Evolutionary conservation across 371 early-diverging fungal species (phyloP).

Genomic region (Thermomucor indicae-seudaticae): DNA sequence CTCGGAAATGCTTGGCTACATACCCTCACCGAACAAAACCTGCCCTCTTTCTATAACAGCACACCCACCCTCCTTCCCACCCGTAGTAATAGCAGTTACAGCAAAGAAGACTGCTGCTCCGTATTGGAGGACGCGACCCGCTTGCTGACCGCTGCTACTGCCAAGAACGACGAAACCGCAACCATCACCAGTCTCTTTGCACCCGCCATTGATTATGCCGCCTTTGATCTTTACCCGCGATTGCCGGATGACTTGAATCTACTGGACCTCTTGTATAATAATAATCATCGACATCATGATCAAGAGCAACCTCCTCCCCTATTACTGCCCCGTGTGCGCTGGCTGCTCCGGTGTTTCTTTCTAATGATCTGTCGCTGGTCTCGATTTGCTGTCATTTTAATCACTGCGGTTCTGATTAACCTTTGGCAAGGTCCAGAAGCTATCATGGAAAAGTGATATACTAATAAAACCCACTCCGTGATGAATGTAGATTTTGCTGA

Average conservation of each 20-base stretch:
- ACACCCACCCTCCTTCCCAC: background rate
- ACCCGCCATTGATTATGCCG: background rate
- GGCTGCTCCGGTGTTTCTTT: constrained; percentile 24
- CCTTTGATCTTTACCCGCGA: constrained; percentile 8
- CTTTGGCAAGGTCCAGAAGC: constrained; percentile 30
- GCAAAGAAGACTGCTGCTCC: constrained; percentile 1
- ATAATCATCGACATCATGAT: background rate
- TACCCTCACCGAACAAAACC: constrained; percentile 12
- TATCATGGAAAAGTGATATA: constrained; percentile 13
- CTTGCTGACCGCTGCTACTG: too few relatives aligned
- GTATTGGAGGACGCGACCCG: background rate
- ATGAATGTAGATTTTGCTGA: too few relatives aligned
- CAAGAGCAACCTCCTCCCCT: constrained; percentile 3
- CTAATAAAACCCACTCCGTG: too few relatives aligned
- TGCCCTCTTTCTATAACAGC: constrained; percentile 17
- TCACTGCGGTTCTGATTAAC: constrained; percentile 42
- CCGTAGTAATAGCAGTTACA: background rate
- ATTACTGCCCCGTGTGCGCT: constrained; percentile 4
- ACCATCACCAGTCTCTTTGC: background rate
- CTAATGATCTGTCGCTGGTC: constrained; percentile 45
- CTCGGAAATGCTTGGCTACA: constrained; percentile 15
- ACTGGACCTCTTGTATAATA: background rate
- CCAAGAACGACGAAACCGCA: too few relatives aligned
- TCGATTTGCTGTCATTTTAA: constrained; percentile 42
- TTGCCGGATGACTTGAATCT: background rate